phyloP scores from a whole-genome alignment of 345 rosid species.

The Chamaenerion angustifolium region DNA sequence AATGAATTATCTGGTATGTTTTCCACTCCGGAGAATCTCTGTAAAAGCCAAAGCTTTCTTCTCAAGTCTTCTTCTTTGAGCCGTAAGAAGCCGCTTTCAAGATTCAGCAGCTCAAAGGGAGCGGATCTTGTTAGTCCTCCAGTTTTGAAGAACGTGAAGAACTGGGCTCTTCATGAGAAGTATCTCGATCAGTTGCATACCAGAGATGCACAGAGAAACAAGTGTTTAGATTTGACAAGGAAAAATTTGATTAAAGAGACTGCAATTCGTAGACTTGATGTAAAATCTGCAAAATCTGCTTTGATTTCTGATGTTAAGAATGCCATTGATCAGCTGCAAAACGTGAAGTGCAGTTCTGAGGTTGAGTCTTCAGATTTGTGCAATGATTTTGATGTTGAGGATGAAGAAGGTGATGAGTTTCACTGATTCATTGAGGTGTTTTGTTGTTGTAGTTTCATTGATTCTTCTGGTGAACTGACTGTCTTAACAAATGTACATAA shows the following conservation, averaged over 20 bases:
- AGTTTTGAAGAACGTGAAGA: constrained; percentile 49
- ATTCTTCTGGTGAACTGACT: no score
- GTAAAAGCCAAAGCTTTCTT: constrained; percentile 26
- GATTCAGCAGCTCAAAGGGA: constrained; percentile 18
- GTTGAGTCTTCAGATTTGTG: constrained; percentile 24
- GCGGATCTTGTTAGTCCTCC: constrained; percentile 38
- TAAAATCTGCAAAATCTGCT: constrained; percentile 45
- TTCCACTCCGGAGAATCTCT: constrained; percentile 33
- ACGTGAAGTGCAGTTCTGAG: constrained; percentile 16
- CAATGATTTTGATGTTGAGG: constrained; percentile 13
- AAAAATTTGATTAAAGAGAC: neutral
- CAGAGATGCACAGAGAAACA: constrained; percentile 72
- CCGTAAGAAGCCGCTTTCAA: constrained; percentile 21
- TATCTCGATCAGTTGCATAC: constrained; percentile 55
- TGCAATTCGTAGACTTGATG: constrained; percentile 23
- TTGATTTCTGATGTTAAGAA: constrained; percentile 19
- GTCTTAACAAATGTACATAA: no score
- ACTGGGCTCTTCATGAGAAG: constrained; percentile 65
- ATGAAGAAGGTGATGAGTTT: constrained; percentile 18
- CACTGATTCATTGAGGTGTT: no score
- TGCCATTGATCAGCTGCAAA: constrained; percentile 44
- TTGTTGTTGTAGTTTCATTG: no score
- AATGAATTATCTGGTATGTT: constrained; percentile 9
- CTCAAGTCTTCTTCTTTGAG: constrained; percentile 24
- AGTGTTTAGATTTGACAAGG: constrained; percentile 11